Percentiles rank a stretch among this genome's conserved stretches.
These are phyloP conservation scores for Euphorbia schlechtendalii DNA, from an alignment of 441 rosid species.

Conservation along the genomic window DNA sequence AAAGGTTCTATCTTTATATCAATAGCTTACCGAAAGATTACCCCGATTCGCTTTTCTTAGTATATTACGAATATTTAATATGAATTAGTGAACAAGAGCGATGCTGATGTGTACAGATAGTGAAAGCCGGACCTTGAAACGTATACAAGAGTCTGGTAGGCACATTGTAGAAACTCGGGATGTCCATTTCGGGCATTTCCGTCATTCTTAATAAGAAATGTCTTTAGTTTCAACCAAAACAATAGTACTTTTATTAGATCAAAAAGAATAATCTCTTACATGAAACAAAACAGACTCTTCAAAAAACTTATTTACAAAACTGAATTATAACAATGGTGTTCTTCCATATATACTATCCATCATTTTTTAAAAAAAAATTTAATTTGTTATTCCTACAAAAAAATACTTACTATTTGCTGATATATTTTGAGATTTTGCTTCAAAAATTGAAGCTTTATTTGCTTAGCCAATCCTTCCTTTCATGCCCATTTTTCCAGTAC, in stretches of 20 bases:
- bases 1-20: constrained; percentile 66
- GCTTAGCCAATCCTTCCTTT: not conserved
- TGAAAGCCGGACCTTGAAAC: constrained; percentile 39
- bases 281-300: too few relatives aligned
- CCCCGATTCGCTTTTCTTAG: constrained; percentile 76
- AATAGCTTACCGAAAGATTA: constrained; percentile 75
- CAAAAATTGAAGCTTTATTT: not conserved
- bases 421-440: too few relatives aligned
- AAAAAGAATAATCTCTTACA: too few relatives aligned
- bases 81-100: constrained; percentile 30
- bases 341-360: too few relatives aligned
- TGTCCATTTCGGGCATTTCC: constrained; percentile 3
- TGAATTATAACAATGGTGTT: too few relatives aligned
- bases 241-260: too few relatives aligned
- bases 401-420: too few relatives aligned
- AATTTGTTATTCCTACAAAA: too few relatives aligned
- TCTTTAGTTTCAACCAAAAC: not conserved
- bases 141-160: constrained; percentile 60
- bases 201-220: constrained; percentile 5
- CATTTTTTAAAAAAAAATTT: too few relatives aligned
- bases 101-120: constrained; percentile 41
- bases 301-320: too few relatives aligned
- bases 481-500: not conserved
- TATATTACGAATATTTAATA: constrained; percentile 75
- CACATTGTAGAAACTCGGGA: constrained; percentile 2